A percentile compares a stretch with the other conserved stretches of the same genome.
Conservation (phyloP, 306 rosid genomes). For the Neltuma alba region DNA sequence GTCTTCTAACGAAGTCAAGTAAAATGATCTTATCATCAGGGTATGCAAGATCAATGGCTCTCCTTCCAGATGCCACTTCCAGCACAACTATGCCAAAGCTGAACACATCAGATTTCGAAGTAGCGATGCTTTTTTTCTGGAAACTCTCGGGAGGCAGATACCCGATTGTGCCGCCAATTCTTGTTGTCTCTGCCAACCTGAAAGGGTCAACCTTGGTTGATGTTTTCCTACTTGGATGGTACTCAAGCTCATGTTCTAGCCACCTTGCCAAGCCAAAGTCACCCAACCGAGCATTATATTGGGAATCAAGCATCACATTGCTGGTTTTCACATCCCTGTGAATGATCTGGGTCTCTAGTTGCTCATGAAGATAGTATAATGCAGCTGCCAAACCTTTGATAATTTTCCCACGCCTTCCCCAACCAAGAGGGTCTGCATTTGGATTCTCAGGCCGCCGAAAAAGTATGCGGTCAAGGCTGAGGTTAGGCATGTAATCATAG, state of each 20-base stretch:
- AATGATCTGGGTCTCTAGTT: constrained; percentile 86
- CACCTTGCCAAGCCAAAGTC: constrained; percentile 96
- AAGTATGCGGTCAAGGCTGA: constrained; percentile 81
- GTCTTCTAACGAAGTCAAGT: constrained; percentile 88
- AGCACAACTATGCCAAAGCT: constrained; percentile 91
- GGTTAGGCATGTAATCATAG: constrained; percentile 91
- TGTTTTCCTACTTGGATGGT: constrained; percentile 39
- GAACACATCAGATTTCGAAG: constrained; percentile 90
- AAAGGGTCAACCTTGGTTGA: constrained; percentile 56
- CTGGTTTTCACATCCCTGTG: constrained; percentile 92
- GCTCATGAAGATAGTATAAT: constrained; percentile 82
- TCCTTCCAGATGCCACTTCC: constrained; percentile 87
- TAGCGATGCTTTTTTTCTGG: constrained; percentile 63
- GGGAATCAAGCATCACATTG: constrained; percentile 89
- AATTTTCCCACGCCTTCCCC: constrained; percentile 67
- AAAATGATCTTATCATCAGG: constrained; percentile 78
- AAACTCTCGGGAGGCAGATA: constrained; percentile 93
- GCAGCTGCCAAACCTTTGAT: constrained; percentile 81
- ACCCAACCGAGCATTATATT: constrained; percentile 85
- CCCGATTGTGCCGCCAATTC: constrained; percentile 93
- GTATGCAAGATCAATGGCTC: constrained; percentile 78
- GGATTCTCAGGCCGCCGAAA: constrained; percentile 53
- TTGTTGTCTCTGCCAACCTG: constrained; percentile 78
- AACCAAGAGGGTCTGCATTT: constrained; percentile 48
- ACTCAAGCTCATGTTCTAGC: constrained; percentile 87